Evolutionary conservation across 192 early-diverging fungal genomes (phyloP).

Genomic region (Cetraspora pellucida): DNA sequence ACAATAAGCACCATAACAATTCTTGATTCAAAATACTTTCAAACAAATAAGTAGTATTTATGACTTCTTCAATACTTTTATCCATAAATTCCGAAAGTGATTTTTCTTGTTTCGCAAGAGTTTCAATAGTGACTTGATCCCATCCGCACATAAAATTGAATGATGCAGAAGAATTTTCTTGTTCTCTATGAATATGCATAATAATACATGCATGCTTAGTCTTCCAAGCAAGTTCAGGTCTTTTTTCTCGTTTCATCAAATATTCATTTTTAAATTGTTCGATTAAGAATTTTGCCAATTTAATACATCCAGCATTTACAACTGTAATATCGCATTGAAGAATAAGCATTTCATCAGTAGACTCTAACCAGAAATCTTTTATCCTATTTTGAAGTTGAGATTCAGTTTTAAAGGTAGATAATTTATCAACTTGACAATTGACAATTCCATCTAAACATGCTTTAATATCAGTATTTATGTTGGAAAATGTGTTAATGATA

Average conservation of each 20-base stretch:
- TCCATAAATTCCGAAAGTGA: constrained; percentile 11
- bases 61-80: not conserved
- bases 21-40: constrained; percentile 20
- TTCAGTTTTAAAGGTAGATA: constrained; percentile 22
- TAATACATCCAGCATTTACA: constrained; percentile 8
- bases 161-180: not conserved
- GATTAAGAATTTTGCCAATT: constrained; percentile 19
- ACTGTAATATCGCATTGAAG: constrained; percentile 19
- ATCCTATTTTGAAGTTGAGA: constrained; percentile 18
- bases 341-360: constrained; percentile 13
- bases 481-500: not conserved
- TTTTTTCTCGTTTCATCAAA: not conserved
- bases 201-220: constrained; percentile 30
- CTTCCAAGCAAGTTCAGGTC: not conserved
- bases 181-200: constrained; percentile 26
- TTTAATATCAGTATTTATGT: constrained; percentile 14
- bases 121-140: constrained; percentile 31
- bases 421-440: constrained; percentile 22
- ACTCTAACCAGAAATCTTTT: constrained; percentile 28
- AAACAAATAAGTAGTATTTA: constrained; percentile 17
- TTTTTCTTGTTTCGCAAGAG: constrained; percentile 18
- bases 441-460: constrained; percentile 6
- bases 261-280: constrained; percentile 26
- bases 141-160: constrained; percentile 8
- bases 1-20: constrained; percentile 1